Percentiles rank a stretch among this genome's conserved stretches.
Conservation (phyloP, 1,284 basidiomycete species). For the Puccinia triticina region DNA sequence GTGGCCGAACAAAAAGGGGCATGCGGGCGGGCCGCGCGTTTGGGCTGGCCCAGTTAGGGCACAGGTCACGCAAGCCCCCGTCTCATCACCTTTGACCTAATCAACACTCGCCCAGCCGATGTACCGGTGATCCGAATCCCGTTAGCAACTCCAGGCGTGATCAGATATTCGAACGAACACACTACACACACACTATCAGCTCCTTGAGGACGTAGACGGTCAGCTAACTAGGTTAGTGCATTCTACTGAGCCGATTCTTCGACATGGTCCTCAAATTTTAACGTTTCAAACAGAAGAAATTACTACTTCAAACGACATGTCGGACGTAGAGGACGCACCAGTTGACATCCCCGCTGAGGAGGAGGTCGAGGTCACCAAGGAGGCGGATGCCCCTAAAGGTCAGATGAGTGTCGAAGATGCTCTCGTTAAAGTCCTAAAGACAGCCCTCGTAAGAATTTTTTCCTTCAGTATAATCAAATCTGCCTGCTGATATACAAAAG, state of each 20-base stretch:
- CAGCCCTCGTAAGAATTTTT: conserved; percentile 32
- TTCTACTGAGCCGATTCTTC: too few relatives aligned
- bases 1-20: too few relatives aligned
- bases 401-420: conserved; percentile 97
- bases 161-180: neutral
- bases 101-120: neutral
- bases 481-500: neutral
- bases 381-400: conserved; percentile 76
- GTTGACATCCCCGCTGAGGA: conserved; percentile 62
- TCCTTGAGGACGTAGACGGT: conserved; percentile 42
- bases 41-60: conserved; percentile 30
- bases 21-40: neutral
- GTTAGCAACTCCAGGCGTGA: neutral
- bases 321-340: conserved; percentile 52
- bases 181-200: neutral
- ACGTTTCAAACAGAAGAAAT: conserved; percentile 17
- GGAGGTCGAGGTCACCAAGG: conserved; percentile 74
- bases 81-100: conserved; percentile 26
- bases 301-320: conserved; percentile 46
- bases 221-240: conserved; percentile 8
- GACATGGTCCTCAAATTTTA: neutral
- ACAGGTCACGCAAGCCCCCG: neutral
- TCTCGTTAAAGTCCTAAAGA: conserved; percentile 76
- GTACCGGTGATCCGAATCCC: neutral
- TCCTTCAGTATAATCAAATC: neutral